Percentiles rank a stretch among this genome's conserved stretches.
Conservation (phyloP, 306 rosid species). For the Betula pendula region DNA sequence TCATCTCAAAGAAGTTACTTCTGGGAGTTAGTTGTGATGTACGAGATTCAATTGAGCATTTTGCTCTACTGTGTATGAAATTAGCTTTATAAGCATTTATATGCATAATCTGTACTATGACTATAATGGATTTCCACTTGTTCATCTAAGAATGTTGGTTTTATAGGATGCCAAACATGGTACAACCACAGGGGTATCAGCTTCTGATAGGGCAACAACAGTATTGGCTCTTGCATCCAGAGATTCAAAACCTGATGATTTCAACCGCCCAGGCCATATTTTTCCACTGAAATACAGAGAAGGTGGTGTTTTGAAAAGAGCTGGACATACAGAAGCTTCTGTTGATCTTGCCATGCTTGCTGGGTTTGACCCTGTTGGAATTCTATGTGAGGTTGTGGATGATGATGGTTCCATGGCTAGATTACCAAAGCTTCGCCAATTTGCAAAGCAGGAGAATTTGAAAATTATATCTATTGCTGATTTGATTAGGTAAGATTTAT, state of each 20-base stretch:
- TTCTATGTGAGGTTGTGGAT: conserved; percentile 93
- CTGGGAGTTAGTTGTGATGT: conserved; percentile 8
- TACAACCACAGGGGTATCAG: conserved; percentile 94
- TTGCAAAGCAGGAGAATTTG: conserved; percentile 69
- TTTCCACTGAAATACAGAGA: conserved; percentile 90
- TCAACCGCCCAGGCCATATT: conserved; percentile 96
- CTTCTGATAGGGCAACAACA: conserved; percentile 83
- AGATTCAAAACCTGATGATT: conserved; percentile 80
- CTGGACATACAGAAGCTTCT: conserved; percentile 97
- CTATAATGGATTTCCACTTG: conserved; percentile 26
- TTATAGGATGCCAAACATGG: conserved; percentile 79
- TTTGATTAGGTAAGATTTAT: conserved; percentile 65
- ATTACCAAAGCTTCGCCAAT: conserved; percentile 79
- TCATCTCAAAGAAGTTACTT: not conserved
- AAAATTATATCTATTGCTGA: conserved; percentile 91
- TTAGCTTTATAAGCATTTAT: conserved; percentile 9
- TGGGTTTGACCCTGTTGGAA: conserved; percentile 74
- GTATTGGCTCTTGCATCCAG: conserved; percentile 84
- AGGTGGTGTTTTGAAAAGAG: conserved; percentile 96
- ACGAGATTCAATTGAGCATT: not conserved
- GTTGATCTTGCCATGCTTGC: conserved; percentile 89
- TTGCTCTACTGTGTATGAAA: conserved; percentile 7
- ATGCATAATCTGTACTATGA: conserved; percentile 6
- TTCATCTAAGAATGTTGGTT: conserved; percentile 2
- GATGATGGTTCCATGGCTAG: conserved; percentile 99